Evolutionary conservation across 352 stramenopile species (phyloP).

Genomic region (Pythium apleroticum): DNA sequence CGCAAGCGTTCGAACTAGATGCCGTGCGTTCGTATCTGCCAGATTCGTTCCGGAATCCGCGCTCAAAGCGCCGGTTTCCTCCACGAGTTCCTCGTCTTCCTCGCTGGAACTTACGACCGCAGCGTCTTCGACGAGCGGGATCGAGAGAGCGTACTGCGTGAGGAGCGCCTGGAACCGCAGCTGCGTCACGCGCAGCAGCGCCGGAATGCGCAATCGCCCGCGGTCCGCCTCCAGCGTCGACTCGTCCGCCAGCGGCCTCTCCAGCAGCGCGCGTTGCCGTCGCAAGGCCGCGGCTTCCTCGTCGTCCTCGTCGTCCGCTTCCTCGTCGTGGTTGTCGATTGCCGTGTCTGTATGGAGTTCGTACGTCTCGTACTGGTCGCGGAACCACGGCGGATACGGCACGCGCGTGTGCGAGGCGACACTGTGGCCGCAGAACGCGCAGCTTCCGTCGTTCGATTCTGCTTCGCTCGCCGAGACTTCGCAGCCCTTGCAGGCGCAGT

Average conservation of each 20-base stretch:
- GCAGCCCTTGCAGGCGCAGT: conserved; percentile 66
- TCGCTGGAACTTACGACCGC: neutral
- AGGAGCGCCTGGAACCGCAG: conserved; percentile 12
- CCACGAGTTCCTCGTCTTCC: neutral
- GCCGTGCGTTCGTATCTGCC: conserved; percentile 2
- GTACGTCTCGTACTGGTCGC: conserved; percentile 73
- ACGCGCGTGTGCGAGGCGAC: conserved; percentile 31
- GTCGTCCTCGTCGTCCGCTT: neutral
- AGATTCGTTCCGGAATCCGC: conserved; percentile 24
- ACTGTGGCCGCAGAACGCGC: conserved; percentile 53
- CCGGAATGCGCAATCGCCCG: conserved; percentile 15
- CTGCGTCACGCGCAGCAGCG: conserved; percentile 16
- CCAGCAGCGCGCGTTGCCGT: neutral
- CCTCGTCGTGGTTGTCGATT: conserved; percentile 1
- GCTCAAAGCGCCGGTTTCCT: neutral
- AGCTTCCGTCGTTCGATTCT: conserved; percentile 7
- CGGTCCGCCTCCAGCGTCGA: conserved; percentile 22
- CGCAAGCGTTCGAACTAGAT: neutral
- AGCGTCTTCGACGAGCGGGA: neutral
- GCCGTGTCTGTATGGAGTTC: neutral
- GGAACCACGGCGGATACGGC: conserved; percentile 66
- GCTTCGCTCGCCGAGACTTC: conserved; percentile 22
- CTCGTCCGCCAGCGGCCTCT: conserved; percentile 10
- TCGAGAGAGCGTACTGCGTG: neutral
- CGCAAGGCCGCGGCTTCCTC: neutral